Evolutionary conservation across 2,329 filamentous ascomycete genomes (phyloP).

Genomic region (Paecilomyces sp.): DNA sequence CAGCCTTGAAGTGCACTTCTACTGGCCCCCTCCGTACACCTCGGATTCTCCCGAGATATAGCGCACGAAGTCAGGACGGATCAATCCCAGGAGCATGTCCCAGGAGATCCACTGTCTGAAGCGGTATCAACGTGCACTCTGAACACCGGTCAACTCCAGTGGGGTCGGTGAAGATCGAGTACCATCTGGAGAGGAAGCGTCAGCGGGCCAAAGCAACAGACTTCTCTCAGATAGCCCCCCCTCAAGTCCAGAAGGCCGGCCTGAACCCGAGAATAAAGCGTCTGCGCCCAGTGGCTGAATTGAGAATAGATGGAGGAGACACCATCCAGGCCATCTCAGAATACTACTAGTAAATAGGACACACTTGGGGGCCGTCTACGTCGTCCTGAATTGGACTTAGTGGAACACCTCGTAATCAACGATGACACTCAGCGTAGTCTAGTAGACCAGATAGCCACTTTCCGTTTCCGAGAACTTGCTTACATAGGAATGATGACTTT

Average conservation of each 20-base stretch:
- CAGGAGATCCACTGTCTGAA: not conserved
- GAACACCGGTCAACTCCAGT: not conserved
- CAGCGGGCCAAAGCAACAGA: not conserved
- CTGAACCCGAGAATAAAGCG: not conserved
- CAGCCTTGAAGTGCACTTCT: not conserved
- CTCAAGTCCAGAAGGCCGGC: not conserved
- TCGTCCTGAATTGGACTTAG: not conserved
- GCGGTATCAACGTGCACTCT: not conserved
- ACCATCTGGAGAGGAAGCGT: not conserved
- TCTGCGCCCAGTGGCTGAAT: not conserved
- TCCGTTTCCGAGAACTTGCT: not conserved
- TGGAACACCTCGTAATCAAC: not conserved
- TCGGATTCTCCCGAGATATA: not conserved
- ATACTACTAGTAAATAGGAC: not conserved
- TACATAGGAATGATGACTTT: not conserved
- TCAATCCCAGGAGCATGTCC: not conserved
- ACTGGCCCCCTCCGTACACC: not conserved
- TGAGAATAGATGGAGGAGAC: not conserved
- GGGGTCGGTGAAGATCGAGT: not conserved
- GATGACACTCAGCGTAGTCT: not conserved
- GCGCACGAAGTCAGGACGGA: not conserved
- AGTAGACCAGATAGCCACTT: not conserved
- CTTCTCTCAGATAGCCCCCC: not conserved
- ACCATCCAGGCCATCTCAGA: not conserved
- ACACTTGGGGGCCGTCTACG: not conserved